Evolutionary conservation across 1,139 yeast genomes (phyloP).

Genomic region (Debaryomyces nepalensis): DNA sequence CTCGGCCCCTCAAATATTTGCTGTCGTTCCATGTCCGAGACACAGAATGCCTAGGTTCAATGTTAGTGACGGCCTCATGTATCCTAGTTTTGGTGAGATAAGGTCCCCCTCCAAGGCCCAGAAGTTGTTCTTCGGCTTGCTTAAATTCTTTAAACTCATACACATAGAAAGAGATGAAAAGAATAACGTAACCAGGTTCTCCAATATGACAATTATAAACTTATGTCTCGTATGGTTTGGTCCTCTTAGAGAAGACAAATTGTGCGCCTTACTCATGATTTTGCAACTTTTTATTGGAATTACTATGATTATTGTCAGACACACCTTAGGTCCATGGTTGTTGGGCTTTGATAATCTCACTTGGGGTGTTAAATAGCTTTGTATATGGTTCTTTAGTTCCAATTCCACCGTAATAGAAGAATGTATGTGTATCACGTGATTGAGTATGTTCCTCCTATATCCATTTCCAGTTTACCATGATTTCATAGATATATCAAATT

Average conservation of each 20-base stretch:
- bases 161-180: slow-evolving; percentile 44
- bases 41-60: slow-evolving; percentile 88
- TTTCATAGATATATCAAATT: not conserved
- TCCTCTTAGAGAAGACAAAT: slow-evolving; percentile 80
- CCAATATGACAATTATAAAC: slow-evolving; percentile 88
- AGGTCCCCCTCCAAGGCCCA: slow-evolving; percentile 22
- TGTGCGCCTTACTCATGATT: slow-evolving; percentile 62
- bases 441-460: too few species aligned
- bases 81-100: slow-evolving; percentile 59
- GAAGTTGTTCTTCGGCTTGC: slow-evolving; percentile 31
- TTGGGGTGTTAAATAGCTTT: slow-evolving; percentile 45
- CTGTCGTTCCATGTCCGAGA: slow-evolving; percentile 90
- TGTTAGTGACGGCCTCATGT: slow-evolving; percentile 66
- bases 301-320: slow-evolving; percentile 71
- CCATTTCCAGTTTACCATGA: too few species aligned
- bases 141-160: slow-evolving; percentile 55
- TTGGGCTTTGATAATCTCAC: slow-evolving; percentile 87
- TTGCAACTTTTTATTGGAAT: slow-evolving; percentile 72
- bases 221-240: slow-evolving; percentile 84
- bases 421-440: too few species aligned
- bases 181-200: slow-evolving; percentile 51
- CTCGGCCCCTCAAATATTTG: slow-evolving; percentile 87
- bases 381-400: not conserved
- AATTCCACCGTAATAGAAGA: slow-evolving; percentile 5
- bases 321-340: slow-evolving; percentile 80